Evolutionary conservation across 2,329 filamentous ascomycete genomes (phyloP).

Genomic region (Cladobotryum mycophilum): DNA sequence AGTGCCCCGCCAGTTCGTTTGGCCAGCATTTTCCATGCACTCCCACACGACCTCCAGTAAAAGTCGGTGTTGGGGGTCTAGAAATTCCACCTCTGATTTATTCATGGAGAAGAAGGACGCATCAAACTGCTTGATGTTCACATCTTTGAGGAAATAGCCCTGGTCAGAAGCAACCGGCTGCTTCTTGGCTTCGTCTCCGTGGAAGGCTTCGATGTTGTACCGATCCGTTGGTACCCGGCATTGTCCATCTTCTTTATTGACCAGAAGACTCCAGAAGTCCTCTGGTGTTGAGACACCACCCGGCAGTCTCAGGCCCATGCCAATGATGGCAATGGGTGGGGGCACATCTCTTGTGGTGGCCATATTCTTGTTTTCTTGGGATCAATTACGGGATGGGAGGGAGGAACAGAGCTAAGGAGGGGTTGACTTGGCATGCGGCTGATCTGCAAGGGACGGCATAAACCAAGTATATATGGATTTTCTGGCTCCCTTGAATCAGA

Average conservation of each 20-base stretch:
- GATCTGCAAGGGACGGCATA: too few species aligned
- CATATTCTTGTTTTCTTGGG: background rate
- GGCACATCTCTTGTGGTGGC: background rate
- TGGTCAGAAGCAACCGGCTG: constrained; percentile 11
- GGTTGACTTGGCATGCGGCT: too few species aligned
- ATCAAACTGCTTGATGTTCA: constrained; percentile 22
- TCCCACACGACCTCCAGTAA: constrained; percentile 23
- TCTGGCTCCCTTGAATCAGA: too few species aligned
- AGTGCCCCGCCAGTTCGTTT: constrained; percentile 18
- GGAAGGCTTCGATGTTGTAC: constrained; percentile 21
- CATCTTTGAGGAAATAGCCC: constrained; percentile 23
- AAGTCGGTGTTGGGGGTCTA: constrained; percentile 26
- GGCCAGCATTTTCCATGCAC: constrained; percentile 21
- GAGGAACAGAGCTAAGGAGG: too few species aligned
- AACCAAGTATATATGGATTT: too few species aligned
- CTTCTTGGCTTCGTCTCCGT: constrained; percentile 12
- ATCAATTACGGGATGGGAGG: too few species aligned
- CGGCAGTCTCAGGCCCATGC: constrained; percentile 28
- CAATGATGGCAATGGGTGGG: constrained; percentile 26
- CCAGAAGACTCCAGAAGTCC: constrained; percentile 27
- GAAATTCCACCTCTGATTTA: constrained; percentile 19
- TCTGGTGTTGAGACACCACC: constrained; percentile 20
- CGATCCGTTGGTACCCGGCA: constrained; percentile 21
- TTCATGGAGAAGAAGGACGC: constrained; percentile 27
- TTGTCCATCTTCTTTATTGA: constrained; percentile 20